phyloP scores from a whole-genome alignment of 2,329 filamentous ascomycete genomes.

The Alternaria novae-zelandiae region DNA sequence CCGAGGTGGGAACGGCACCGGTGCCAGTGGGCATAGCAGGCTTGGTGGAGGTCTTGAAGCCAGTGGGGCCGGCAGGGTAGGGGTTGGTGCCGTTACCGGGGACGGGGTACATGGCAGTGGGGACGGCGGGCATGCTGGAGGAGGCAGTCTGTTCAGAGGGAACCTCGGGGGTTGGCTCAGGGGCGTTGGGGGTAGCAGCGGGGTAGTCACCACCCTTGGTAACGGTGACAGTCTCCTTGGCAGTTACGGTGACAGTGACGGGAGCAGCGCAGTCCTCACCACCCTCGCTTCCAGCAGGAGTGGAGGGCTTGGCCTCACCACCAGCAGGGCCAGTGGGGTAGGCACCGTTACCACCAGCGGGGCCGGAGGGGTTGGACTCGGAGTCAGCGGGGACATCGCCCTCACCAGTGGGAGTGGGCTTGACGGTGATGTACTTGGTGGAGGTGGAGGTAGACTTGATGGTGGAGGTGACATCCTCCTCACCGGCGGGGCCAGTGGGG shows the following conservation, averaged over 20 bases:
- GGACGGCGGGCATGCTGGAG: conserved; percentile 17
- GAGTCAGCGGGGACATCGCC: conserved; percentile 1
- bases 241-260: conserved; percentile 46
- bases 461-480: conserved; percentile 44
- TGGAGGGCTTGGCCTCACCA: conserved; percentile 3
- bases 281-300: conserved; percentile 9
- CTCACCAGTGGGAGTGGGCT: conserved; percentile 9
- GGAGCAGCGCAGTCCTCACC: conserved; percentile 41
- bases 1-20: conserved; percentile 22
- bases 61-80: conserved; percentile 35
- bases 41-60: conserved; percentile 42
- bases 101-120: conserved; percentile 32
- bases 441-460: conserved; percentile 40
- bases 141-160: conserved; percentile 15
- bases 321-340: conserved; percentile 13
- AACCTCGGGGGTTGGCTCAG: conserved; percentile 12
- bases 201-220: conserved; percentile 29
- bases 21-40: conserved; percentile 27
- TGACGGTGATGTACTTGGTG: conserved; percentile 42
- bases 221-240: conserved; percentile 48
- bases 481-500: conserved; percentile 4
- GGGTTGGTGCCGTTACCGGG: conserved; percentile 37
- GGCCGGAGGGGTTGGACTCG: conserved; percentile 1
- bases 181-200: conserved; percentile 9
- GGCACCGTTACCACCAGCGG: background rate